Evolutionary conservation across 805 yeast species (phyloP).

Genomic region (Wickerhamiella kazuoi): DNA sequence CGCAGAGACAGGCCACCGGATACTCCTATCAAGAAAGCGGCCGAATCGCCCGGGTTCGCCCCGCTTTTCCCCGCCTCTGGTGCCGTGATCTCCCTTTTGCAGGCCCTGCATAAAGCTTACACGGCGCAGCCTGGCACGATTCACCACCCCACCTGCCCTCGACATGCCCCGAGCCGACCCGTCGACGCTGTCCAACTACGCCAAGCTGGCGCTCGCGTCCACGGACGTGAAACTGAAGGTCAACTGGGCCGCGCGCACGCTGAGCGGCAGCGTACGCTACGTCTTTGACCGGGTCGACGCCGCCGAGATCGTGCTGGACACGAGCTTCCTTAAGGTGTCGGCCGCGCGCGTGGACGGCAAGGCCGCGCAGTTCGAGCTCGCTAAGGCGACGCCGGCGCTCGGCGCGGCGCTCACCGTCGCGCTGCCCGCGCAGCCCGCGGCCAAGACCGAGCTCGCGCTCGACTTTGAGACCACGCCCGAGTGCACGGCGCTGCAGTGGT

Average conservation of each 20-base stretch:
- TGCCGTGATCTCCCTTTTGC: too few relatives aligned
- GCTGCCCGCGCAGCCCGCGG: not conserved
- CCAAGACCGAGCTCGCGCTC: slow-evolving; percentile 1
- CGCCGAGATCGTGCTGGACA: slow-evolving; percentile 39
- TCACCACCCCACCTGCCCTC: too few relatives aligned
- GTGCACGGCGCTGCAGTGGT: slow-evolving; percentile 78
- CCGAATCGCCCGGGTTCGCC: too few relatives aligned
- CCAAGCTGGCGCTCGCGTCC: slow-evolving; percentile 22
- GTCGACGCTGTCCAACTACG: slow-evolving; percentile 63
- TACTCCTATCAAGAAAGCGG: too few relatives aligned
- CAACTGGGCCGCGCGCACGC: slow-evolving; percentile 32
- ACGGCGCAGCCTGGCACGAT: too few relatives aligned
- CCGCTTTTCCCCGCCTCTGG: too few relatives aligned
- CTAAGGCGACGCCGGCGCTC: slow-evolving; percentile 4
- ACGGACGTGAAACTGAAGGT: slow-evolving; percentile 39
- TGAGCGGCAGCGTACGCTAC: slow-evolving; percentile 40
- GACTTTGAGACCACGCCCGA: slow-evolving; percentile 1
- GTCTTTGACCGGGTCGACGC: slow-evolving; percentile 22
- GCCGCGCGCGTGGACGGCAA: slow-evolving; percentile 29
- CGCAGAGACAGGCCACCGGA: too few relatives aligned
- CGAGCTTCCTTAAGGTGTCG: slow-evolving; percentile 40
- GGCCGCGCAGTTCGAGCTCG: slow-evolving; percentile 16
- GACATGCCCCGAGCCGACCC: slow-evolving; percentile 20
- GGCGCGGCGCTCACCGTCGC: not conserved
- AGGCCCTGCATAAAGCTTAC: too few relatives aligned